Evolutionary conservation across 139 green algal genomes (phyloP).

Genomic region (Ettlia oleoabundans): DNA sequence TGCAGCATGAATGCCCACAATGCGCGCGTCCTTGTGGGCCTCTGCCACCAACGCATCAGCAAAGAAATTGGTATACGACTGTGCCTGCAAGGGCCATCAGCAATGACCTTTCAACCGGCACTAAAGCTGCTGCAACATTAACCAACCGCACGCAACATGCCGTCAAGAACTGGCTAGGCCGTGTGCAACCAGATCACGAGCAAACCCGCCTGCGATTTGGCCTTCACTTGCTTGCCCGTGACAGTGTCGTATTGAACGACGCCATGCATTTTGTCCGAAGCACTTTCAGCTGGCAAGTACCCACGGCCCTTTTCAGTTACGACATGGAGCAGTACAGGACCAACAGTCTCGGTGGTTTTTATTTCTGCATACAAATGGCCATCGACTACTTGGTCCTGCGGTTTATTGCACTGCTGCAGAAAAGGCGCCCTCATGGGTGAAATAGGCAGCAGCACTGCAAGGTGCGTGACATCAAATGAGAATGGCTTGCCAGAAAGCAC

Average conservation of each 20-base stretch:
- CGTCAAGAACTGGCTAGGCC: too few species aligned
- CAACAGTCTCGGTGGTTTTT: constrained; percentile 89
- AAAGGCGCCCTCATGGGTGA: too few species aligned
- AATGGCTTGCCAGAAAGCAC: constrained; percentile 23
- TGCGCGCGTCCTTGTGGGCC: constrained; percentile 85
- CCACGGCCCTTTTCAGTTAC: constrained; percentile 97
- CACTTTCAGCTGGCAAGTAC: constrained; percentile 93
- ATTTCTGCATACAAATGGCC: constrained; percentile 78
- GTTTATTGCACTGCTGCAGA: too few species aligned
- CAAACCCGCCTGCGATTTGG: constrained; percentile 42
- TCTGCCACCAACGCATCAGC: constrained; percentile 96
- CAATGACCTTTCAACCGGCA: background rate
- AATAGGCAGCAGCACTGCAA: too few species aligned
- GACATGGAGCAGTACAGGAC: constrained; percentile 97
- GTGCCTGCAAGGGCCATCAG: constrained; percentile 57
- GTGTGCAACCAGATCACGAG: background rate
- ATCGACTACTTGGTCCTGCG: background rate
- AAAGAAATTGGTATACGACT: constrained; percentile 98
- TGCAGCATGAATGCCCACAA: constrained; percentile 96
- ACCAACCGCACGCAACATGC: too few species aligned
- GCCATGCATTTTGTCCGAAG: constrained; percentile 97
- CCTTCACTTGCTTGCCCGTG: constrained; percentile 92
- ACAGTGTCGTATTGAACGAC: constrained; percentile 96
- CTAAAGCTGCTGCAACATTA: too few species aligned
- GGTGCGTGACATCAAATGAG: background rate